phyloP scores from a whole-genome alignment of 2,329 filamentous ascomycete genomes.

The Cephalotrichum gorgonifer region DNA sequence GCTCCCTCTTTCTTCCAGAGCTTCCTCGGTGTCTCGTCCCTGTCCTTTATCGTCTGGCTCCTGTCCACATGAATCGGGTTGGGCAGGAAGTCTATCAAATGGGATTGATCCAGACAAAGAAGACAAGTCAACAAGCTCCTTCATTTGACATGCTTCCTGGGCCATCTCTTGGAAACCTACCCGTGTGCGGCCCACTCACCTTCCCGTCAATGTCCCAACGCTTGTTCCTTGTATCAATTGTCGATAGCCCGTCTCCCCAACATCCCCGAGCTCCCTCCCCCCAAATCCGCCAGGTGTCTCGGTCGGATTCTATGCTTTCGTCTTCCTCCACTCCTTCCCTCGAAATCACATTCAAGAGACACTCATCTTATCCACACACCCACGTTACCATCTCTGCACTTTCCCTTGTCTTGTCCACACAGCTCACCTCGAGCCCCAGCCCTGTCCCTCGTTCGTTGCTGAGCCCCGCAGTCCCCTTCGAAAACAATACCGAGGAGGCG shows the following conservation, averaged over 20 bases:
- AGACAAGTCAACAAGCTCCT: constrained; percentile 10
- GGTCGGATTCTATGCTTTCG: neutral
- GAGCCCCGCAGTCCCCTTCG: too few relatives aligned
- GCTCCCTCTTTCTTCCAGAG: too few relatives aligned
- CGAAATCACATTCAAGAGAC: neutral
- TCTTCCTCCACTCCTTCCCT: neutral
- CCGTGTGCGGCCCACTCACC: neutral
- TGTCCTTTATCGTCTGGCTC: neutral
- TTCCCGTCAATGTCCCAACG: neutral
- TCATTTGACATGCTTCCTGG: neutral
- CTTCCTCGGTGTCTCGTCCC: too few relatives aligned
- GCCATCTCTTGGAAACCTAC: neutral
- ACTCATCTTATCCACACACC: neutral
- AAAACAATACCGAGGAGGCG: neutral
- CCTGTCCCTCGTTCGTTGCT: neutral
- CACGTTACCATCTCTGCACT: neutral
- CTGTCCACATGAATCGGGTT: neutral
- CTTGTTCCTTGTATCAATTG: neutral
- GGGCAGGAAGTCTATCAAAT: neutral
- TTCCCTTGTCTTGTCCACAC: neutral
- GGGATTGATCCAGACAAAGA: neutral
- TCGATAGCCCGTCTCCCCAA: neutral
- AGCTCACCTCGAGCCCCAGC: neutral
- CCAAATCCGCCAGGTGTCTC: too few relatives aligned
- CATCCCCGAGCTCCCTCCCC: neutral